A percentile compares a stretch with the other conserved stretches of the same genome.
Conservation (phyloP, 2,329 filamentous ascomycete species). For the Fusarium papillatum region DNA sequence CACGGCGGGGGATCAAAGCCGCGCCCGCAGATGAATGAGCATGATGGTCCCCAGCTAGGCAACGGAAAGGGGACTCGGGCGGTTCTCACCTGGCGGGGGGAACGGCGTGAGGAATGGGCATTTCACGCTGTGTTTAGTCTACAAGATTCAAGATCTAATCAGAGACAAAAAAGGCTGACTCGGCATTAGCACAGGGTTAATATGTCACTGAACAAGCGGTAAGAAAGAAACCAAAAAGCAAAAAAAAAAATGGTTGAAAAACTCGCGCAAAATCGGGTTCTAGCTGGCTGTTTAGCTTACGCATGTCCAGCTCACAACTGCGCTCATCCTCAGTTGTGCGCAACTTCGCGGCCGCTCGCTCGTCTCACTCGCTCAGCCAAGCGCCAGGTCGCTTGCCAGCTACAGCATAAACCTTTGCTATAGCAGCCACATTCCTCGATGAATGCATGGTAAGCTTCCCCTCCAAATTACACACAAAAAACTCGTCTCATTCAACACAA, state of each 20-base stretch:
- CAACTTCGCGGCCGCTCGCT: neutral
- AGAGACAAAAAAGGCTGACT: neutral
- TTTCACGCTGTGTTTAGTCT: neutral
- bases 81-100: neutral
- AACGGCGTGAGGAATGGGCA: neutral
- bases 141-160: neutral
- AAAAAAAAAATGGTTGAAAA: neutral
- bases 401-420: neutral
- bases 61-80: neutral
- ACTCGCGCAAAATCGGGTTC: neutral
- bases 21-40: neutral
- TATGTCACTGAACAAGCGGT: slow-evolving; percentile 1
- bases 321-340: neutral
- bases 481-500: neutral
- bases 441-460: neutral
- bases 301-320: slow-evolving; percentile 2
- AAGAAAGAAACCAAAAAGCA: neutral
- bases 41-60: neutral
- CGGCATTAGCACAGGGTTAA: neutral
- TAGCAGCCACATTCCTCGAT: neutral
- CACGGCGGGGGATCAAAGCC: neutral
- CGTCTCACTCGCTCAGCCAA: neutral
- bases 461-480: slow-evolving; percentile 2
- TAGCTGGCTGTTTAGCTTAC: neutral
- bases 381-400: neutral